Base-by-base conservation (phyloP, 2,329 filamentous ascomycete genomes). In the Colletotrichum sublineola region DNA sequence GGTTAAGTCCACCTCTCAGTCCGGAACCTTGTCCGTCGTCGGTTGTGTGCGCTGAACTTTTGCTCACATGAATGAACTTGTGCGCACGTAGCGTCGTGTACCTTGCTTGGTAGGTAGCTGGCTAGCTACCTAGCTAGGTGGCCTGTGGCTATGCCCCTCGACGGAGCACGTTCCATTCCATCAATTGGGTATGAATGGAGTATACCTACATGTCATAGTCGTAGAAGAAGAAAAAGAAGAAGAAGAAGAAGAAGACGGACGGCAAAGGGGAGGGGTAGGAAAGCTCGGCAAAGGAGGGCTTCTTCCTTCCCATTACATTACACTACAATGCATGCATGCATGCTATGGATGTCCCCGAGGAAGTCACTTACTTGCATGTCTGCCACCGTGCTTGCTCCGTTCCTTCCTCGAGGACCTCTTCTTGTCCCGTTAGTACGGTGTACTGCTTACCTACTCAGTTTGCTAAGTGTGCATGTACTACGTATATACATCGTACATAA, bases 1-100 rank as follows among this genome's bases (percentile, higher is more conserved):
- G 50, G 57, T 36, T 29, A 71, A 42, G 46, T 67, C 48, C 63
- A 67, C 24, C 24, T 24, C 24, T 24, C 24, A 24, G 24, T 24
- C 24, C 24, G 24, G 24, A 24, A 24, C 24, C 24, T 24, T 20
- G 12, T 38, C 60, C 24, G 48, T 50, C n/a, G 50, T 38, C n/a
- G 29, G 36, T 48, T n/a, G 61, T 52, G 14, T 52, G 14, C 24
- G 24, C 61, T 36, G 60, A 24, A 53, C 61, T 53, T 52, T 53
- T 63, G 46, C 46, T 50, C 48, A 38, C 33, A 18, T 52, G 53
- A 56, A 38, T 20, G n/a, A 14, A 50, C 11, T 24, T 6, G n/a
- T 24, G 11, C 46, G 24, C 18, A 15, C 11, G 50, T 15, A 29
- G 9, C 11, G 50, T 15, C 14, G 9, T 18, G 50, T 29, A 31